These are phyloP conservation scores for Nicotiana sylvestris DNA, from an alignment of 257 asterid genomes.

Conservation along the genomic window DNA sequence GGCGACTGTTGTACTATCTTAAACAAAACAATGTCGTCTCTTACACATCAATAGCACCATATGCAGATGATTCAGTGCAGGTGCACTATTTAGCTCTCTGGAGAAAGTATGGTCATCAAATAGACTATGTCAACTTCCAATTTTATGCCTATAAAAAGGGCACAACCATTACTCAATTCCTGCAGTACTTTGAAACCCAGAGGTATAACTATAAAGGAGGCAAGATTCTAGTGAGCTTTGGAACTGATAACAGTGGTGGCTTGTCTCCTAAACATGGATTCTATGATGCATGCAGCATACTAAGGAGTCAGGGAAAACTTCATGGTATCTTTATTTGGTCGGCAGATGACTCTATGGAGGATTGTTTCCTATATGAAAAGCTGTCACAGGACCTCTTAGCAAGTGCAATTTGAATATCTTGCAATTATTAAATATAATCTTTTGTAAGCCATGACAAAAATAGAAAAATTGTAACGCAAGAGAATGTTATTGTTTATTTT, in stretches of 20 bases:
- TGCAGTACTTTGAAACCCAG: slow-evolving; percentile 51
- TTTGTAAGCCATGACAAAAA: not conserved
- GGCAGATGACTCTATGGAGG: slow-evolving; percentile 73
- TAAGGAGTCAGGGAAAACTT: slow-evolving; percentile 52
- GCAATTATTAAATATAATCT: not conserved
- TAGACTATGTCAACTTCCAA: slow-evolving; percentile 75
- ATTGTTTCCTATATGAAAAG: slow-evolving; percentile 42
- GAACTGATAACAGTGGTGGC: slow-evolving; percentile 67
- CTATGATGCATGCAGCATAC: slow-evolving; percentile 47
- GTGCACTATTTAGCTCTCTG: slow-evolving; percentile 61
- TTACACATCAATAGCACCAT: slow-evolving; percentile 67
- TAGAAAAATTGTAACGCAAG: not conserved
- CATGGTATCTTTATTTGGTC: slow-evolving; percentile 80
- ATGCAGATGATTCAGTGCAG: slow-evolving; percentile 38
- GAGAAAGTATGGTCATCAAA: slow-evolving; percentile 49
- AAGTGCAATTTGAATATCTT: slow-evolving; percentile 12
- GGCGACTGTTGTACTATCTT: slow-evolving; percentile 44
- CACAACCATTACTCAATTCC: slow-evolving; percentile 51
- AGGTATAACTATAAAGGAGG: slow-evolving; percentile 53
- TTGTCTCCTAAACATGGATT: slow-evolving; percentile 58
- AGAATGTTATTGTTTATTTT: not conserved
- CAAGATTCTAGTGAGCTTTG: slow-evolving; percentile 52
- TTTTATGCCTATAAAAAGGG: slow-evolving; percentile 52
- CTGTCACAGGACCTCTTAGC: slow-evolving; percentile 55
- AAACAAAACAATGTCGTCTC: slow-evolving; percentile 45